Evolutionary conservation across 106 monocot genomes (phyloP).

Genomic region (Platanthera guangdongensis): DNA sequence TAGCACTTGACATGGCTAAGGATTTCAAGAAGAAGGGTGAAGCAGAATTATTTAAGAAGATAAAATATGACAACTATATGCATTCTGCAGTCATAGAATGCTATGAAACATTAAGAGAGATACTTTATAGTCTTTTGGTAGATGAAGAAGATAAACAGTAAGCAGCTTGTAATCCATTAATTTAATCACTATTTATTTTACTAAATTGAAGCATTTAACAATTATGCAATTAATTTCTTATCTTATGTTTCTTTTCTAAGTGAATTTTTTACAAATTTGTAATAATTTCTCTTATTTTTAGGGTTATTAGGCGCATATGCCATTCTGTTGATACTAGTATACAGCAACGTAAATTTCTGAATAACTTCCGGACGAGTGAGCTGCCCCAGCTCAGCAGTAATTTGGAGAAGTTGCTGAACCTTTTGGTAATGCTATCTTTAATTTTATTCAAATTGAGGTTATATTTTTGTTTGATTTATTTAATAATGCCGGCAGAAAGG

Average conservation of each 20-base stretch:
- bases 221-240: constrained; percentile 1
- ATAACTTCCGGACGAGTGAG: constrained; percentile 65
- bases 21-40: constrained; percentile 80
- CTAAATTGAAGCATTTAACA: constrained; percentile 2
- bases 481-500: constrained; percentile 26
- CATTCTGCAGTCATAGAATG: constrained; percentile 71
- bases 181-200: neutral
- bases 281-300: constrained; percentile 15
- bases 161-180: constrained; percentile 15
- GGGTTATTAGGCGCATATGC: constrained; percentile 48
- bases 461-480: neutral
- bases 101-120: constrained; percentile 68
- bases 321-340: constrained; percentile 36
- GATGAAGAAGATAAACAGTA: constrained; percentile 53
- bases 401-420: constrained; percentile 69
- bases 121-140: constrained; percentile 52
- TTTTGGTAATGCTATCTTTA: constrained; percentile 43
- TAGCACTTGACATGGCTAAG: constrained; percentile 94
- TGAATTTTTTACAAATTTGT: neutral
- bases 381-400: constrained; percentile 74
- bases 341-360: constrained; percentile 34
- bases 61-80: constrained; percentile 80
- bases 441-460: neutral
- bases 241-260: constrained; percentile 3
- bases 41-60: constrained; percentile 64